Percentiles rank a stretch among this genome's conserved stretches.
phyloP scores from a whole-genome alignment of 371 early-diverging fungal genomes.

The Rhizopus stolonifer region DNA sequence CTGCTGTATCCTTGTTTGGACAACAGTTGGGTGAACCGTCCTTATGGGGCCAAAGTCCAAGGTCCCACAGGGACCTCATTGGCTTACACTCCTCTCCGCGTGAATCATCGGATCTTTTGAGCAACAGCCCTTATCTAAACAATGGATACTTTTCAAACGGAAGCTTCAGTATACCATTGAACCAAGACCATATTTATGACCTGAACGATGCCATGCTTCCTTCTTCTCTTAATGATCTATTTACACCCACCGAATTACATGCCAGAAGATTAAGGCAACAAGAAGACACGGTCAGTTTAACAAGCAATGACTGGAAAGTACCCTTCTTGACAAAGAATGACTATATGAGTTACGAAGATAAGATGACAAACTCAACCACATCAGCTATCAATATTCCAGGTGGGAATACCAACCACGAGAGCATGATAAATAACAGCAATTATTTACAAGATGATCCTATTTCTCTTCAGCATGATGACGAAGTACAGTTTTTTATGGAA shows the following conservation, averaged over 20 bases:
- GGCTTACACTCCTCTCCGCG: slow-evolving; percentile 25
- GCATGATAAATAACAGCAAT: background rate
- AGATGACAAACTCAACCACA: slow-evolving; percentile 7
- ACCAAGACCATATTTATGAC: slow-evolving; percentile 14
- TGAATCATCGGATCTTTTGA: slow-evolving; percentile 14
- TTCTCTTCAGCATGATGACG: slow-evolving; percentile 29
- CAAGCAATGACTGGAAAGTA: slow-evolving; percentile 11
- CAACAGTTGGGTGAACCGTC: slow-evolving; percentile 7
- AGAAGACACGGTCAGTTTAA: slow-evolving; percentile 6
- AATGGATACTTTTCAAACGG: background rate
- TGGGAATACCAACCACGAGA: slow-evolving; percentile 7
- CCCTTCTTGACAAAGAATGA: slow-evolving; percentile 15
- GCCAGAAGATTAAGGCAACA: slow-evolving; percentile 34
- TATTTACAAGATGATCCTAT: slow-evolving; percentile 11
- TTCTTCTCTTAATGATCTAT: slow-evolving; percentile 57
- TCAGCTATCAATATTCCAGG: slow-evolving; percentile 36
- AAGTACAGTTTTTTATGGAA: slow-evolving; percentile 52
- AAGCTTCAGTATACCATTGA: background rate
- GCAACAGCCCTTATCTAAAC: background rate
- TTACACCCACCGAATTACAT: slow-evolving; percentile 53
- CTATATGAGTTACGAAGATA: slow-evolving; percentile 13
- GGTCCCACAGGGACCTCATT: slow-evolving; percentile 15
- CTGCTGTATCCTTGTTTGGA: slow-evolving; percentile 21
- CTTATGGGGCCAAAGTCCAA: slow-evolving; percentile 14
- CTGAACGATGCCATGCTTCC: slow-evolving; percentile 46